Conservation (phyloP, 2,329 filamentous ascomycete genomes). For the Raffaelea ambrosiae region DNA sequence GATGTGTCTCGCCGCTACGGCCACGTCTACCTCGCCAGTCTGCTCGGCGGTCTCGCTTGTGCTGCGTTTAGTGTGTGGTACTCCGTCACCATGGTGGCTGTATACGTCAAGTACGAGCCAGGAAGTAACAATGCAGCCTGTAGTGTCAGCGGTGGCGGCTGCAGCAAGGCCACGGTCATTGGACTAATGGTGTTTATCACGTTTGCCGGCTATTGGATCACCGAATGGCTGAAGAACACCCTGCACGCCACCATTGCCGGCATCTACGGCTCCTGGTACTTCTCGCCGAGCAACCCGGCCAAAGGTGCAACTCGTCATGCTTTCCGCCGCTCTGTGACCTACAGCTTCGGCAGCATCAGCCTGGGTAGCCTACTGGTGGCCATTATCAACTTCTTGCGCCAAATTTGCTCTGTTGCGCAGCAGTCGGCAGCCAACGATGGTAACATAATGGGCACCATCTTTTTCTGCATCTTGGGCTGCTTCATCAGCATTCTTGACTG, state of each 20-base stretch:
- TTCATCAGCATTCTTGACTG: constrained; percentile 72
- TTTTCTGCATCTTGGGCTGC: constrained; percentile 71
- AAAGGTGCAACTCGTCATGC: constrained; percentile 76
- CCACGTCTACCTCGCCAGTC: constrained; percentile 77
- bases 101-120: constrained; percentile 79
- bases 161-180: constrained; percentile 69
- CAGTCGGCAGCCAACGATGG: constrained; percentile 56
- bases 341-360: constrained; percentile 86
- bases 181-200: constrained; percentile 80
- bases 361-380: constrained; percentile 80
- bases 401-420: constrained; percentile 71
- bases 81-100: constrained; percentile 72
- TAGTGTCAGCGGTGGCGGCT: constrained; percentile 47
- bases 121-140: constrained; percentile 42
- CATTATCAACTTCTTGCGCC: constrained; percentile 76
- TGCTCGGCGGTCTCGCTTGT: constrained; percentile 71
- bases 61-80: constrained; percentile 78
- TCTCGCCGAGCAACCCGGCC: constrained; percentile 61
- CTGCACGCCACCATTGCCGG: constrained; percentile 83
- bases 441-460: constrained; percentile 55
- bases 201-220: constrained; percentile 90
- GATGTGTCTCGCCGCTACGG: constrained; percentile 77
- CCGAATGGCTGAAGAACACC: constrained; percentile 88
- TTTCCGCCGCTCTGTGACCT: constrained; percentile 71
- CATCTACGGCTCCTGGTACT: constrained; percentile 92